A percentile compares a stretch with the other conserved stretches of the same genome.
phyloP scores from a whole-genome alignment of 345 rosid genomes.

The Lenwebbia sp. region DNA sequence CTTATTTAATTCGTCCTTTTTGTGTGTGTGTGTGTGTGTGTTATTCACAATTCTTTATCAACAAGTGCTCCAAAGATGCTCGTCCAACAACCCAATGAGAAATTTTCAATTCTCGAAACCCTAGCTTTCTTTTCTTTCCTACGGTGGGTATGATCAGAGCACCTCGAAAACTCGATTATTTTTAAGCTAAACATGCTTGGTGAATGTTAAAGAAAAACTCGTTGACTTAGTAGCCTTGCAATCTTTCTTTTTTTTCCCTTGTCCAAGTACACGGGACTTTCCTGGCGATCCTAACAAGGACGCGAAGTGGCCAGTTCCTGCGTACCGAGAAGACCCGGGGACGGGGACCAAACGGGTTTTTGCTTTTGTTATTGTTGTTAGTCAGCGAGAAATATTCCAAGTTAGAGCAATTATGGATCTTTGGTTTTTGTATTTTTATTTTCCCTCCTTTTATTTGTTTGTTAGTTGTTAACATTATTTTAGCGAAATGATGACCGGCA shows the following conservation, averaged over 20 bases:
- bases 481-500: not conserved
- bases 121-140: not conserved
- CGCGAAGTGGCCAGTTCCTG: not conserved
- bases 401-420: not conserved
- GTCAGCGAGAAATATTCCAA: not conserved
- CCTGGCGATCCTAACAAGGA: not conserved
- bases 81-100: not conserved
- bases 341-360: not conserved
- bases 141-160: not conserved
- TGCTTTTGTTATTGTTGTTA: not conserved
- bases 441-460: not conserved
- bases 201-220: not conserved
- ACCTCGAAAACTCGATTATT: not conserved
- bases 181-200: not conserved
- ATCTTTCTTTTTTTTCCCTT: not conserved
- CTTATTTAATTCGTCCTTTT: not conserved
- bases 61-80: not conserved
- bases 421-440: fast-evolving
- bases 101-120: not conserved
- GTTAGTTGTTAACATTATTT: not conserved
- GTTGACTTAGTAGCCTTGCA: not conserved
- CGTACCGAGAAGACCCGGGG: not conserved
- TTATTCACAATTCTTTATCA: not conserved
- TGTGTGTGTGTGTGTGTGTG: too few species aligned
- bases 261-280: not conserved